phyloP scores from a whole-genome alignment of 768 basidiomycete species.

The Suillus brevipes region DNA sequence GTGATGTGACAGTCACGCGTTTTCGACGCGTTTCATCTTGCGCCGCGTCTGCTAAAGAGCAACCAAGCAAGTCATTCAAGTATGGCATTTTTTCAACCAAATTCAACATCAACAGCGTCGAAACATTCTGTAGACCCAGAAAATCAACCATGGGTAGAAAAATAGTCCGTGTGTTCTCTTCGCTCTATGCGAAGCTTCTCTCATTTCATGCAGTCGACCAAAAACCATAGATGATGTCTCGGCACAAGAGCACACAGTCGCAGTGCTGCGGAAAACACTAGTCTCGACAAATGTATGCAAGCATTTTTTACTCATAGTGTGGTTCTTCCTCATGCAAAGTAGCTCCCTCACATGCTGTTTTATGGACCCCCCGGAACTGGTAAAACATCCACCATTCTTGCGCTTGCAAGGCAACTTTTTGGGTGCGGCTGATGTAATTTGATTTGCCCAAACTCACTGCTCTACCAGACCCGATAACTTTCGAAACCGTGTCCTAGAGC shows the following conservation, averaged over 20 bases:
- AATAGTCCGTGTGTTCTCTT: constrained; percentile 70
- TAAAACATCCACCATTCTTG: constrained; percentile 97
- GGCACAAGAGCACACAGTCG: constrained; percentile 94
- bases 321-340: constrained; percentile 17
- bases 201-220: constrained; percentile 65
- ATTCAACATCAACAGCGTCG: constrained; percentile 39
- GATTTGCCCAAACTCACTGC: constrained; percentile 2
- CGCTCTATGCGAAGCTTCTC: constrained; percentile 3
- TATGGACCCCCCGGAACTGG: constrained; percentile 99
- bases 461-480: constrained; percentile 88
- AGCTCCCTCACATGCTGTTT: constrained; percentile 99
- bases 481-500: constrained; percentile 86
- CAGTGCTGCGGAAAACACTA: constrained; percentile 87
- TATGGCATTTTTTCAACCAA: constrained; percentile 70
- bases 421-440: constrained; percentile 55
- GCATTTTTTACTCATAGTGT: background rate
- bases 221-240: constrained; percentile 98
- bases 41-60: background rate
- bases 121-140: constrained; percentile 54
- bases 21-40: constrained; percentile 37
- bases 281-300: constrained; percentile 83
- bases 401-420: constrained; percentile 89
- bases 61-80: background rate
- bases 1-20: constrained; percentile 48
- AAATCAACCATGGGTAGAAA: constrained; percentile 96